Evolutionary conservation across 208 protist genomes (phyloP).

Genomic region (Trypanosoma caninum): DNA sequence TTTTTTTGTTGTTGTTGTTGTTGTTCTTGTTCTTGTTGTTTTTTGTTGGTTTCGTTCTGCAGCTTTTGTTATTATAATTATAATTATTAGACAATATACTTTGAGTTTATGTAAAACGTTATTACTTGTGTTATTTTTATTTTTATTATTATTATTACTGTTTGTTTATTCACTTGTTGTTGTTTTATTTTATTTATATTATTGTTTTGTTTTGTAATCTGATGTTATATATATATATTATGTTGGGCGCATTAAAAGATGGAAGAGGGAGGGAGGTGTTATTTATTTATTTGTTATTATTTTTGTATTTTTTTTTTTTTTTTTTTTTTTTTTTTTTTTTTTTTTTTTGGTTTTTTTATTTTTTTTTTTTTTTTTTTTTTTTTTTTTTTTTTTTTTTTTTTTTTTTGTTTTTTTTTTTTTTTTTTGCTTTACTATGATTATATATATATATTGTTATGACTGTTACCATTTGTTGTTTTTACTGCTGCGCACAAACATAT

Average conservation of each 20-base stretch:
- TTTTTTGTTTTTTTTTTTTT: neutral
- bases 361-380: conserved; percentile 10
- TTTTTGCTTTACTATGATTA: neutral
- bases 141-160: neutral
- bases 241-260: neutral
- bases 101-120: too few species aligned
- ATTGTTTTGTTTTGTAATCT: neutral
- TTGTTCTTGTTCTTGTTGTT: neutral
- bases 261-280: too few species aligned
- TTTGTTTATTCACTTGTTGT: neutral
- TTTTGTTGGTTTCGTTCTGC: neutral
- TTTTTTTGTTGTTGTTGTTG: neutral
- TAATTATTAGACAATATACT: too few species aligned
- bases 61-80: too few species aligned
- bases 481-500: too few species aligned
- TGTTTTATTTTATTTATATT: neutral
- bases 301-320: too few species aligned
- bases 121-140: too few species aligned
- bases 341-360: neutral
- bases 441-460: too few species aligned
- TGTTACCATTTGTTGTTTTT: too few species aligned
- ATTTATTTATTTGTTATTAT: too few species aligned
- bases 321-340: too few species aligned
- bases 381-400: conserved; percentile 11
- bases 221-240: neutral